A percentile compares a stretch with the other conserved stretches of the same genome.
phyloP scores from a whole-genome alignment of 2,329 filamentous ascomycete species.

The Neofusicoccum kwambonambiense region DNA sequence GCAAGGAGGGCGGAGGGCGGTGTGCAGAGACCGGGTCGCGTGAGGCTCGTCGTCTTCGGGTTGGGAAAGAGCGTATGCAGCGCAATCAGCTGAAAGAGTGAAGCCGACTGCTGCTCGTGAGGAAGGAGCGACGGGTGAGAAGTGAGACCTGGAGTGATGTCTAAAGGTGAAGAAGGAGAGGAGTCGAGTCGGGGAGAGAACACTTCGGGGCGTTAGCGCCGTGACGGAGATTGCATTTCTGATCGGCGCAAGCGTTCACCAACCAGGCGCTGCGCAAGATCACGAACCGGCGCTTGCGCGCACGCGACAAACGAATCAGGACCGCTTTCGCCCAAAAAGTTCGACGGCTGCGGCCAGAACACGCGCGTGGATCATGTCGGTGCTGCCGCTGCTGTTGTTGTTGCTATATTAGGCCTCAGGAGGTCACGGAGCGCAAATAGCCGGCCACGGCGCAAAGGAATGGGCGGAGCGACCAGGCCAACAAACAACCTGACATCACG shows the following conservation, averaged over 20 bases:
- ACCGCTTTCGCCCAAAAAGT: background rate
- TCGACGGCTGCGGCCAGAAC: slow-evolving; percentile 6
- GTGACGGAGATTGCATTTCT: slow-evolving; percentile 6
- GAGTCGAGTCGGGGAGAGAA: background rate
- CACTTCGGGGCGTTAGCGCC: slow-evolving; percentile 12
- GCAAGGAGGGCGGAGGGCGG: slow-evolving; percentile 12
- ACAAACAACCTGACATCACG: background rate
- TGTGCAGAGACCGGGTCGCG: background rate
- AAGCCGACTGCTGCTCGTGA: slow-evolving; percentile 15
- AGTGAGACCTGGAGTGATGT: slow-evolving; percentile 9
- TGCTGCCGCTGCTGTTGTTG: background rate
- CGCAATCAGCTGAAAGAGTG: slow-evolving; percentile 49
- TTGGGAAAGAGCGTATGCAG: slow-evolving; percentile 41
- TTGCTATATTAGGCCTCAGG: slow-evolving; percentile 6
- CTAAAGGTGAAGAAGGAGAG: slow-evolving; percentile 1
- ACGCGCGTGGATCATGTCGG: slow-evolving; percentile 6
- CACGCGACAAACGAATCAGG: background rate
- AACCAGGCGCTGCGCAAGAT: background rate
- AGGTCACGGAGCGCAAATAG: background rate
- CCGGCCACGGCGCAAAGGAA: background rate
- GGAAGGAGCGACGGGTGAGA: slow-evolving; percentile 14
- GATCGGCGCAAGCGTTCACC: background rate
- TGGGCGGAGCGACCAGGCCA: background rate
- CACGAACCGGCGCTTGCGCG: slow-evolving; percentile 5
- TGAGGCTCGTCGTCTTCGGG: background rate